Evolutionary conservation across 2,329 filamentous ascomycete genomes (phyloP), one percentile per base, ranked within the genome.

Genomic region (Graphilbum ipis-grandicollis): DNA sequence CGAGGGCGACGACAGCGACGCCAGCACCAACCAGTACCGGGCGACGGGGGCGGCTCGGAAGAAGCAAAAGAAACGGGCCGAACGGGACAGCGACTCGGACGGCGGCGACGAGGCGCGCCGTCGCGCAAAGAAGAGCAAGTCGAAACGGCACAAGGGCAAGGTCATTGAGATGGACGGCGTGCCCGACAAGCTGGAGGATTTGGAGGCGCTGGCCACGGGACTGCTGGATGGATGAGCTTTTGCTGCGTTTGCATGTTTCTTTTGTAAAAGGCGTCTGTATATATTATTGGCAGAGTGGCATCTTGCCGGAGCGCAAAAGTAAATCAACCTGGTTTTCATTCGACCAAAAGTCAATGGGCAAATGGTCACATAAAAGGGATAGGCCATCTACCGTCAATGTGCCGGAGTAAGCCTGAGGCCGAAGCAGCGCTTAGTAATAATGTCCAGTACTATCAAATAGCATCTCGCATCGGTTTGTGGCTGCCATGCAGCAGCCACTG

Each of bases 61-160:
- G 65, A 76, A 71, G 55, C 62, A 68, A 41, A 83, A 79, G 71
- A 84, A 84, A 57, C 83, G 78, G 78, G 84, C 84, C 59, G 65
- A 84, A 54, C 55, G 48, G 37, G 56, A 59, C 35, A 31, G 63
- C 26, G 25, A 36, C 25, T 38, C 65, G 34, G 56, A 48, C 38
- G 56, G 58, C 35, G 58, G 61, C 37, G 57, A 56, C 34, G 12
- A n/a, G 18, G 21, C 35, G 17, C 12, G 19, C 3, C 10, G 10
- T 13, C 18, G 26, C 26, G 33, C 9, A 10, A 28, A 51, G 51
- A 35, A 51, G 42, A 52, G 46, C 35, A 55, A 54, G 47, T 54
- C 52, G 46, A 58, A 56, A 46, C 51, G 43, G 37, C 62, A 57
- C 51, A 60, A 57, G 49, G 50, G 50, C 22, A 36, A 39, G 37